Conservation (phyloP, 2,329 filamentous ascomycete species). For the Fusarium sp. region DNA sequence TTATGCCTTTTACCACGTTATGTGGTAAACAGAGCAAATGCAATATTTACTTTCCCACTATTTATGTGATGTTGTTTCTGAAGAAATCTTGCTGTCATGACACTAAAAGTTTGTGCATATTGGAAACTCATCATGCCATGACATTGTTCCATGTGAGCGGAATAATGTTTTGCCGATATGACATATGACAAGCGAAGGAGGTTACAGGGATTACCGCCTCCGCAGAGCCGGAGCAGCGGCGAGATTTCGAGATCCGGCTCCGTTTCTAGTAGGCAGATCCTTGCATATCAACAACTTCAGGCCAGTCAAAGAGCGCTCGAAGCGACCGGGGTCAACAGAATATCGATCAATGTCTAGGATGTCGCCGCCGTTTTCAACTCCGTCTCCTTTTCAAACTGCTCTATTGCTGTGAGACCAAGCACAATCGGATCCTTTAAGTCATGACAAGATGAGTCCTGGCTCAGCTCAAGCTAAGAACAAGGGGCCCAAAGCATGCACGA, state of each 20-base stretch:
- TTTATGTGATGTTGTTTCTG: neutral
- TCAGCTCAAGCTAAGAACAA: constrained; percentile 48
- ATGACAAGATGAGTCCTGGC: constrained; percentile 39
- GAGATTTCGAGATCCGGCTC: constrained; percentile 45
- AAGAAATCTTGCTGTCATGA: neutral
- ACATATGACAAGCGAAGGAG: neutral
- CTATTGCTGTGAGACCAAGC: constrained; percentile 16
- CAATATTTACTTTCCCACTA: neutral
- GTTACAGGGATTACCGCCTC: neutral
- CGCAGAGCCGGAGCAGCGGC: constrained; percentile 46
- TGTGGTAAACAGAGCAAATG: constrained; percentile 16
- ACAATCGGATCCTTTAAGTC: constrained; percentile 16
- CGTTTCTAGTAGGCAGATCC: constrained; percentile 34
- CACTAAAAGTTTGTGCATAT: neutral
- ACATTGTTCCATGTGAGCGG: neutral
- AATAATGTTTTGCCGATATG: constrained; percentile 20
- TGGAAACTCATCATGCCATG: neutral
- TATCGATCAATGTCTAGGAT: constrained; percentile 27
- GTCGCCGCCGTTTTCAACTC: constrained; percentile 28
- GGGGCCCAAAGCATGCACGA: constrained; percentile 62
- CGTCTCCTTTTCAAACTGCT: constrained; percentile 39
- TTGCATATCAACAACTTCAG: constrained; percentile 25
- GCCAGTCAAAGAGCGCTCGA: constrained; percentile 35
- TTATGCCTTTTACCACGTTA: constrained; percentile 11
- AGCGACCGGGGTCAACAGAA: constrained; percentile 25